Conservation (phyloP, 768 basidiomycete species). For the Collybia nuda region DNA sequence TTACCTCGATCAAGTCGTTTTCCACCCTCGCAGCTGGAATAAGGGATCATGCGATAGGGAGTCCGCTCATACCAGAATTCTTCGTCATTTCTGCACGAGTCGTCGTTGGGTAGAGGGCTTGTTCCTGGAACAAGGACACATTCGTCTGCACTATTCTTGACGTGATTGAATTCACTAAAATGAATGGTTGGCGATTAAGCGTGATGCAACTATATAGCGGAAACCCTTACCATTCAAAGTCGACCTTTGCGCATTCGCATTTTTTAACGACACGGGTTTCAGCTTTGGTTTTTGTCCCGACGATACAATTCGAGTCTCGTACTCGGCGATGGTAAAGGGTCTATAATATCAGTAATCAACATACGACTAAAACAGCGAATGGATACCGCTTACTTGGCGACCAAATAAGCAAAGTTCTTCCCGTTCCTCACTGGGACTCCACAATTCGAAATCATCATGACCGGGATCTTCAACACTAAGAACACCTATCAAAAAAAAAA, state of each 20-base stretch:
- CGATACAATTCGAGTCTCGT: constrained; percentile 77
- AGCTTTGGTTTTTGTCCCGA: constrained; percentile 67
- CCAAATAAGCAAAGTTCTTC: constrained; percentile 90
- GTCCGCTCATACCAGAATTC: constrained; percentile 96
- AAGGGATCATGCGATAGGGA: constrained; percentile 85
- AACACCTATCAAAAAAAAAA: constrained; percentile 49
- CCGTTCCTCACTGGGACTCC: constrained; percentile 94
- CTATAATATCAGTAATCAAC: constrained; percentile 33
- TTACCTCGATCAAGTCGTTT: constrained; percentile 73
- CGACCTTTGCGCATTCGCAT: constrained; percentile 69
- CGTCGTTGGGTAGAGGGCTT: constrained; percentile 58
- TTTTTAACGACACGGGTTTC: constrained; percentile 56
- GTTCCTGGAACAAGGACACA: constrained; percentile 81
- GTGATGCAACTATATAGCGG: not conserved
- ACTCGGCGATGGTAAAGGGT: constrained; percentile 89
- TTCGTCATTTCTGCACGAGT: constrained; percentile 57
- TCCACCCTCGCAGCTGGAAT: constrained; percentile 86
- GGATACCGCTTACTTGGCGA: constrained; percentile 57
- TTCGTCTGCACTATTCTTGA: constrained; percentile 61
- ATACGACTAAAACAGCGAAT: constrained; percentile 2
- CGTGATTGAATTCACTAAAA: constrained; percentile 89
- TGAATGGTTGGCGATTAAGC: not conserved
- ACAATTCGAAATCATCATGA: constrained; percentile 93
- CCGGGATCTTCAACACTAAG: constrained; percentile 69
- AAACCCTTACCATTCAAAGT: constrained; percentile 89